Base-by-base conservation (phyloP, 1,284 basidiomycete species). In the Sporisorium graminicola region DNA sequence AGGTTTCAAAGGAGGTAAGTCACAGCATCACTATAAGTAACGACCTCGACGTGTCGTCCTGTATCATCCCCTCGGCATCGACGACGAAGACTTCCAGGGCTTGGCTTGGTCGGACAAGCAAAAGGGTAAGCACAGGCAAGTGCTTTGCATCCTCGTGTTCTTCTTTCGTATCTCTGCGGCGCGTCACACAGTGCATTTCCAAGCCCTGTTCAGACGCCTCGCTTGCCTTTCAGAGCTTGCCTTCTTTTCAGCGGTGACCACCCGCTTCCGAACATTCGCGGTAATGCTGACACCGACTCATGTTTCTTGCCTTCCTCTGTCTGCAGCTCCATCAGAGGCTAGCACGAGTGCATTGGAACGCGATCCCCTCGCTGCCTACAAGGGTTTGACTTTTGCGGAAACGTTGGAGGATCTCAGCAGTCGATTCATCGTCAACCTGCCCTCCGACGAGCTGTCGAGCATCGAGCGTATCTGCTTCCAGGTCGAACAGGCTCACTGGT, bases 401-500 rank as follows among this genome's bases (percentile, higher is more conserved):
- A 80, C 85, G n/a, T 74, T 87, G 24, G 86, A 87, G 62, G 86
- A 87, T 73, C 77, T 87, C 37, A 82, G 82, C 63, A 85, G 86
- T 33, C 93, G 97, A 53, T 99, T 99, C 86, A 94, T 99, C 80
- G 90, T 98, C 79, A 99, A 99, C 86, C 90, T 99, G 58, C 97
- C 97, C 6, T 92, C 93, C 74, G 92, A 94, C 82, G 97, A 99
- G 87, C 90, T 96, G 67, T 90, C 90, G 57, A 94, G 92, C 24
- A 89, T 98, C 69, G 94, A 97, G 85, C 91, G 97, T 73, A 91
- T 99, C 82, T 98, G 94, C 87, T 99, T 99, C 88, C 97, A 99
- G 87, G 94, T 98, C 66, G 97, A 99, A 87, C 95, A 98, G 89
- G 97, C 97, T 20, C 96, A 99, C 86, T 99, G 97, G 97, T 99